phyloP scores from a whole-genome alignment of 176 grass and related monocot genomes.

The barley (Hordeum vulgare) region DNA sequence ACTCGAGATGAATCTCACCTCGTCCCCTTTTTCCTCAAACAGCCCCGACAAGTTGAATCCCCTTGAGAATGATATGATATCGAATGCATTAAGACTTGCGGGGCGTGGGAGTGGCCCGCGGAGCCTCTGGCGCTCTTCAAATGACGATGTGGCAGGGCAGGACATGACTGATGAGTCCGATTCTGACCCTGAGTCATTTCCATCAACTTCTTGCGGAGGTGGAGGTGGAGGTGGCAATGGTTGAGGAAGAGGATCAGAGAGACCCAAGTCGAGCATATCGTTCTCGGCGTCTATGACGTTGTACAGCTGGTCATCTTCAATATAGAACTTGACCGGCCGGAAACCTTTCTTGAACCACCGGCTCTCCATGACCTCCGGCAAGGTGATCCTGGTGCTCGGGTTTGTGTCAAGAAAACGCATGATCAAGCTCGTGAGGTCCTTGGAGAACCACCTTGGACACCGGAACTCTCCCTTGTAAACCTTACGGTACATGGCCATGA shows the following conservation, averaged over 20 bases:
- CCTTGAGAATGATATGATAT: slow-evolving; percentile 96
- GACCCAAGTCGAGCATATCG: background rate
- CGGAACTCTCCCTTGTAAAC: slow-evolving; percentile 91
- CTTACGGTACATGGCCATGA: slow-evolving; percentile 93
- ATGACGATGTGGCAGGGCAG: slow-evolving; percentile 62
- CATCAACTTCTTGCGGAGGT: slow-evolving; percentile 22
- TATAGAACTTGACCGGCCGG: slow-evolving; percentile 72
- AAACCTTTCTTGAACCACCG: slow-evolving; percentile 96
- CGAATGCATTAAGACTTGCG: slow-evolving; percentile 90
- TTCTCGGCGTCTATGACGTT: slow-evolving; percentile 45
- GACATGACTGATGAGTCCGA: slow-evolving; percentile 78
- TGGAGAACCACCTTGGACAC: slow-evolving; percentile 93
- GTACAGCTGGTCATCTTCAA: slow-evolving; percentile 77
- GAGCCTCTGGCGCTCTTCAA: slow-evolving; percentile 36
- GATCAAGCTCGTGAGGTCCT: slow-evolving; percentile 53
- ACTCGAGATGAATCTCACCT: slow-evolving; percentile 69
- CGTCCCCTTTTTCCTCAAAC: slow-evolving; percentile 80
- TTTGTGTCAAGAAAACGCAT: slow-evolving; percentile 64
- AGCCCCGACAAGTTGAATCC: slow-evolving; percentile 87
- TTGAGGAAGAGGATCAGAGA: slow-evolving; percentile 14
- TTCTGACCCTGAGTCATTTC: slow-evolving; percentile 71
- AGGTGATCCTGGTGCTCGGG: slow-evolving; percentile 54
- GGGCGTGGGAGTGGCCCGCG: slow-evolving; percentile 50
- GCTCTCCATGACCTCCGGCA: slow-evolving; percentile 79
- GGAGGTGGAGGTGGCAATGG: slow-evolving; percentile 6